A percentile compares a stretch with the other conserved stretches of the same genome.
These are phyloP conservation scores for Yamadazyma scolyti DNA, from an alignment of 805 yeast genomes.

Conservation along the genomic window DNA sequence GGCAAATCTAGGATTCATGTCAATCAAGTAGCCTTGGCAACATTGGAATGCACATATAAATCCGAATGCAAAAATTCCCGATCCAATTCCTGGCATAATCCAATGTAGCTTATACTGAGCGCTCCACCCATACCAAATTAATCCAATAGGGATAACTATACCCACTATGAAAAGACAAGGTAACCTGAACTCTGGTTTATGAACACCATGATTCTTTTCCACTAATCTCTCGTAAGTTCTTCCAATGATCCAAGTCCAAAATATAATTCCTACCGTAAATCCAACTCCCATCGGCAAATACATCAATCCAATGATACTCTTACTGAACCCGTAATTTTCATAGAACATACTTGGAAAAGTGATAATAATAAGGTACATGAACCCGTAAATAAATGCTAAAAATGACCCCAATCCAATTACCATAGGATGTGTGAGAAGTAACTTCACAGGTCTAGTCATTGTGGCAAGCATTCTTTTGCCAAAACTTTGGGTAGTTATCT, in stretches of 20 bases:
- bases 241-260: constrained; percentile 47
- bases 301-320: constrained; percentile 55
- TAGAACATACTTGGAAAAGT: constrained; percentile 56
- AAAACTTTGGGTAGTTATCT: constrained; percentile 46
- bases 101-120: constrained; percentile 54
- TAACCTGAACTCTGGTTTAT: constrained; percentile 60
- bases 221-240: constrained; percentile 33
- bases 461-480: constrained; percentile 40
- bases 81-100: constrained; percentile 63
- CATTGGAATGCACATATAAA: constrained; percentile 63
- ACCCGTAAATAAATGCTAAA: constrained; percentile 65
- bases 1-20: constrained; percentile 63
- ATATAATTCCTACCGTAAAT: constrained; percentile 43
- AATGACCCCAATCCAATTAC: constrained; percentile 59
- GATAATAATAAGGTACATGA: constrained; percentile 59
- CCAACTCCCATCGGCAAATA: constrained; percentile 58
- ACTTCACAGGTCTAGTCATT: constrained; percentile 50
- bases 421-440: constrained; percentile 58
- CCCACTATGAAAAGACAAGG: constrained; percentile 51
- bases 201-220: constrained; percentile 45
- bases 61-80: constrained; percentile 56
- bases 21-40: constrained; percentile 66
- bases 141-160: constrained; percentile 52
- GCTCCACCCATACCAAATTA: constrained; percentile 73
- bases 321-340: constrained; percentile 41